Percentiles rank a stretch among this genome's conserved stretches.
Evolutionary conservation across 2,329 filamentous ascomycete species (phyloP).

Genomic region (Dothistroma septosporum): DNA sequence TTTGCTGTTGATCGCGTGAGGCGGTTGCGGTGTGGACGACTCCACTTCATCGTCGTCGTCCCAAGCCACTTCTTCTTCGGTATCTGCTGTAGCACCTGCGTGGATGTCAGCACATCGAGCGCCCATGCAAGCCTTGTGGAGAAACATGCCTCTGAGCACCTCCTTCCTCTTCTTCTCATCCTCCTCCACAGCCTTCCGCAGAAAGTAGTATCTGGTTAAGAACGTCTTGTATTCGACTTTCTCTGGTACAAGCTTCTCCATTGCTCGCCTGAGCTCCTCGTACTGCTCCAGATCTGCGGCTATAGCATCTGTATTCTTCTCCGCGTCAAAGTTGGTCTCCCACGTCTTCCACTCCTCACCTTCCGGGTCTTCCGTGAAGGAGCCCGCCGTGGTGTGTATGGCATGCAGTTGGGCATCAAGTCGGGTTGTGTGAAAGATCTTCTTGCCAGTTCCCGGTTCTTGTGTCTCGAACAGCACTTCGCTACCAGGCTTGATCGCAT

Average conservation of each 20-base stretch:
- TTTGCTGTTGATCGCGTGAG: constrained; percentile 16
- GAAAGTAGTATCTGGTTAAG: constrained; percentile 94
- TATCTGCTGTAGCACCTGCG: constrained; percentile 63
- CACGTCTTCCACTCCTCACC: constrained; percentile 70
- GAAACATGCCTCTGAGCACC: constrained; percentile 71
- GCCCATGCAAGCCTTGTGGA: background rate
- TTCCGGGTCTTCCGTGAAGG: constrained; percentile 73
- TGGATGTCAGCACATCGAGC: constrained; percentile 1
- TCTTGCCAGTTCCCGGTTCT: constrained; percentile 76
- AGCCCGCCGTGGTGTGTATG: constrained; percentile 79
- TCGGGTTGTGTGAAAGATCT: constrained; percentile 88
- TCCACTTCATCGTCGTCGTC: constrained; percentile 71
- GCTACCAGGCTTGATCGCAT: constrained; percentile 42
- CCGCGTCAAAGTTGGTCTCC: constrained; percentile 70
- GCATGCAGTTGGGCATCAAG: constrained; percentile 96
- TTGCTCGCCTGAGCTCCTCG: constrained; percentile 75
- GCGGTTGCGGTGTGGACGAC: constrained; percentile 35
- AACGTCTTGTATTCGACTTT: constrained; percentile 84
- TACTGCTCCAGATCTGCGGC: constrained; percentile 79
- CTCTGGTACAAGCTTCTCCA: constrained; percentile 96
- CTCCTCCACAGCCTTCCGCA: constrained; percentile 86
- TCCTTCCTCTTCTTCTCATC: constrained; percentile 86
- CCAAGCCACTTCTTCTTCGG: constrained; percentile 66
- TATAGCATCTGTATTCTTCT: constrained; percentile 80
- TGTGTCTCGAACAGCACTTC: constrained; percentile 88